Base-by-base conservation (phyloP, 352 stramenopile species). In the Globisporangium recalcitrans region DNA sequence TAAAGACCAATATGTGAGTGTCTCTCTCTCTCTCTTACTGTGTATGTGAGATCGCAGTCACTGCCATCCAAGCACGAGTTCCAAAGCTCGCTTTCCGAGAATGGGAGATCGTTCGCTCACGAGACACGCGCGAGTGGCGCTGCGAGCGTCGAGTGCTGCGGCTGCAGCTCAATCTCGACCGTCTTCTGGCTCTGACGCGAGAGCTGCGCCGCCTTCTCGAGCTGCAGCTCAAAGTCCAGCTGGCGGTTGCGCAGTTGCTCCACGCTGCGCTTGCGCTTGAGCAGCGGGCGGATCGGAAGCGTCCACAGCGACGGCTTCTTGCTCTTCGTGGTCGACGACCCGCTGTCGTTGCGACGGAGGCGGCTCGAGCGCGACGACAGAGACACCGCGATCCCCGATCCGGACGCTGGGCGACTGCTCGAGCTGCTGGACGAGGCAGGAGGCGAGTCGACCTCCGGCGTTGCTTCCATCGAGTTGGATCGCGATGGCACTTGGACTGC, bases 211-310 rank as follows among this genome's bases (percentile, higher is more conserved):
- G 65, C 70, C 67, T 88, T 88, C 48, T 82, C 77, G 4, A 82
- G 32, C 42, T 69, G 56, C 32, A 71, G 29, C 16, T 64, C 55
- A 36, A 65, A 49, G 60, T 86, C 80, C 49, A 75, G 53, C 58
- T 71, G 70, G 52, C 75, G 75, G 59, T 86, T 82, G 40, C 77
- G 77, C 48, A 81, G 38, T 56, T 69, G 71, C 56, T 85, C 64
- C 6, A 69, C 73, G 42, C 73, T 87, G 36, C 67, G 65, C 65
- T 85, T 87, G 55, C 73, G 71, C 64, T 77, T 76, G 27, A 86
- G 69, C 32, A 84, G 61, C 11, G 74, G 68, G 0, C 77, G 77
- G 53, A 86, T 73, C 11, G 77, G 71, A 51, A 85, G 61, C 62
- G 67, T 74, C 73, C 75, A 83, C 5, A 75, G 61, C 36, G 68